Percentiles rank a stretch among this genome's conserved stretches.
Evolutionary conservation across 2,329 filamentous ascomycete genomes (phyloP).

Genomic region (Fusarium falciforme): DNA sequence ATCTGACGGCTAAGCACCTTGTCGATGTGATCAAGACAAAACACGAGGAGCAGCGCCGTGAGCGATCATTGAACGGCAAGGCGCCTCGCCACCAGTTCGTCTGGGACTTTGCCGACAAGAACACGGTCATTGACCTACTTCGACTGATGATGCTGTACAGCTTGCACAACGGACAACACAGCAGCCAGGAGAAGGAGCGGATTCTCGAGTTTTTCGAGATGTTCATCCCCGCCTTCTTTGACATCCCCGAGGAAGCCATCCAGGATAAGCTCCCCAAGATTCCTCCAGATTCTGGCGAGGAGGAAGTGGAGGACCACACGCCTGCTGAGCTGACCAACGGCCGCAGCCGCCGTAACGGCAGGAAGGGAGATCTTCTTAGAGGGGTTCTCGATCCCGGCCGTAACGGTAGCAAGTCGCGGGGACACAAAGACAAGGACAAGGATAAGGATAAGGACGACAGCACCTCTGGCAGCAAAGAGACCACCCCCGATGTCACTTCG

Average conservation of each 20-base stretch:
- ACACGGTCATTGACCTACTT: constrained; percentile 72
- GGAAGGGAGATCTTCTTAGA: constrained; percentile 84
- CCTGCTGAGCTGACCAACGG: constrained; percentile 78
- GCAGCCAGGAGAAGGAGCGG: constrained; percentile 77
- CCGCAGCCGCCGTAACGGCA: constrained; percentile 76
- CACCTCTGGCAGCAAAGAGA: constrained; percentile 85
- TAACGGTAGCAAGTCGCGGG: constrained; percentile 75
- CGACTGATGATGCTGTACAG: constrained; percentile 74
- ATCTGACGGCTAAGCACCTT: constrained; percentile 89
- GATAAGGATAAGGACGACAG: constrained; percentile 66
- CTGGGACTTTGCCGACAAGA: constrained; percentile 78
- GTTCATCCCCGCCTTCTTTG: constrained; percentile 82
- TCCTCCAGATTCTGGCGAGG: constrained; percentile 77
- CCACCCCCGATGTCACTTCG: constrained; percentile 85
- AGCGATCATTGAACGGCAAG: constrained; percentile 71
- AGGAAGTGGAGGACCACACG: constrained; percentile 79
- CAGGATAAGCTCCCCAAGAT: constrained; percentile 75
- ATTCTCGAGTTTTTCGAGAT: constrained; percentile 81
- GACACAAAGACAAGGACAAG: constrained; percentile 64
- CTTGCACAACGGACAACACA: constrained; percentile 76
- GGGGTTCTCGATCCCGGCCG: constrained; percentile 85
- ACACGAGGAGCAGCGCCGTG: constrained; percentile 87
- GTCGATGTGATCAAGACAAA: constrained; percentile 92
- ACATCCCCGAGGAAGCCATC: constrained; percentile 76
- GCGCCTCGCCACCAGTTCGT: constrained; percentile 78